These are phyloP conservation scores for Venustampulla echinocandica DNA, from an alignment of 495 filamentous ascomycete genomes.

Conservation along the genomic window DNA sequence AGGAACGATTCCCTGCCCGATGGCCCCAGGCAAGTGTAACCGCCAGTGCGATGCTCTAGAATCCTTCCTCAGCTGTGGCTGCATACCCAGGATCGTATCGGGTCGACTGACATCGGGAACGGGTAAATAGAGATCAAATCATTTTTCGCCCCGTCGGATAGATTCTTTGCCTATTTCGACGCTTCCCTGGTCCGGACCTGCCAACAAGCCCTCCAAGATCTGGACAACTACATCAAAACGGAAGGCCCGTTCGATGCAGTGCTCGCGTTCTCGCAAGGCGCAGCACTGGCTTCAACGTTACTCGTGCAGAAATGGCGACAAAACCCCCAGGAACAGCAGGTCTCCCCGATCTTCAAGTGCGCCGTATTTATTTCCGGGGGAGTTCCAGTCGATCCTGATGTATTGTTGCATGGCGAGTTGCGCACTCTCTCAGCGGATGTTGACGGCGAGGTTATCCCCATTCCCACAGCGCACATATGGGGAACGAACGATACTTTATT, in stretches of 20 bases:
- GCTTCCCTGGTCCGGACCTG: background rate
- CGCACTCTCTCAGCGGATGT: background rate
- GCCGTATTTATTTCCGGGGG: background rate
- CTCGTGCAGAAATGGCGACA: background rate
- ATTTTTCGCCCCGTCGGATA: background rate
- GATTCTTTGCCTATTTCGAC: background rate
- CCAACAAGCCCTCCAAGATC: background rate
- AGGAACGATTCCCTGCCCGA: background rate
- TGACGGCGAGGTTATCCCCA: background rate
- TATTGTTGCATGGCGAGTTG: background rate
- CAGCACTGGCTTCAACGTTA: background rate
- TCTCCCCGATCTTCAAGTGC: background rate
- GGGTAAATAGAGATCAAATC: background rate
- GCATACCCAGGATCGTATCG: no score
- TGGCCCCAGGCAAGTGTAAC: background rate
- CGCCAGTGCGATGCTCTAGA: background rate
- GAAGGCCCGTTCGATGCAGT: conserved; percentile 15
- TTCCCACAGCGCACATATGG: background rate
- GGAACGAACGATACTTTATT: background rate
- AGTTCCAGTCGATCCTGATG: background rate
- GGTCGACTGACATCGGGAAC: no score
- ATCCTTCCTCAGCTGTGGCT: background rate
- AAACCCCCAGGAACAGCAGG: background rate
- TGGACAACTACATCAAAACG: conserved; percentile 2
- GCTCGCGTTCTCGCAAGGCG: conserved; percentile 8